Evolutionary conservation across 163 green algal species (phyloP), one percentile per base, ranked within the genome.

Genomic region (Chlamydomonas reinhardtii): DNA sequence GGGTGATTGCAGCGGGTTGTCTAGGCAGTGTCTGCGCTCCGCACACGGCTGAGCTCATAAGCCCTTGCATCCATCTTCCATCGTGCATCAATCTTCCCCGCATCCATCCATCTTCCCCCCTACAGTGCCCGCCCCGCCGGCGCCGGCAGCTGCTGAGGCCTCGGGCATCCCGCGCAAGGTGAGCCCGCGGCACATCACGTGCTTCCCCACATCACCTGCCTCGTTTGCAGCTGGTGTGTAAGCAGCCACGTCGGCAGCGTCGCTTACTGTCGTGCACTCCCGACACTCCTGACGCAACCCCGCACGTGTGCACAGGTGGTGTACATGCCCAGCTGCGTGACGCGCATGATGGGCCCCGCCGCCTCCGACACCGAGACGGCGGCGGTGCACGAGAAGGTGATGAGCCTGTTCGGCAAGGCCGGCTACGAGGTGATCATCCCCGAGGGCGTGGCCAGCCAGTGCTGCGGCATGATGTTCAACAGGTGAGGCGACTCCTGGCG

Each of bases 381-480:
- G 15, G 88, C 90, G 22, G 97, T 99, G 88, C 97, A 98, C 83
- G 94, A 98, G 83, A 98, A 97, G 93, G 91, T 95, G 17, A 90
- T 94, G 87, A 90, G 76, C 81, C 89, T 94, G 19, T 95, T 94
- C 61, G 78, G 54, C 69, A 95, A 95, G 88, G 96, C 92, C 12
- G 94, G 94, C 35, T 99, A 98, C 83, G 94, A 98, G 91, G 96
- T 99, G n/a, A 93, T 99, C 76, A 96, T 97, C 84, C 96, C 96
- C 69, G 93, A 98, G 92, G 93, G 93, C 65, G 59, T 96, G 24
- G 86, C 37, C 59, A 93, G 69, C 74, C 89, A 92, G 82, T 99
- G 96, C 93, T 99, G 97, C 88, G 97, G 97, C 72, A 99, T 99
- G 96, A 96, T 99, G 92, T 99, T 99, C 95, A 98, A 98, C 93